phyloP scores from a whole-genome alignment of 1,284 basidiomycete species.

The Mycena sp. region DNA sequence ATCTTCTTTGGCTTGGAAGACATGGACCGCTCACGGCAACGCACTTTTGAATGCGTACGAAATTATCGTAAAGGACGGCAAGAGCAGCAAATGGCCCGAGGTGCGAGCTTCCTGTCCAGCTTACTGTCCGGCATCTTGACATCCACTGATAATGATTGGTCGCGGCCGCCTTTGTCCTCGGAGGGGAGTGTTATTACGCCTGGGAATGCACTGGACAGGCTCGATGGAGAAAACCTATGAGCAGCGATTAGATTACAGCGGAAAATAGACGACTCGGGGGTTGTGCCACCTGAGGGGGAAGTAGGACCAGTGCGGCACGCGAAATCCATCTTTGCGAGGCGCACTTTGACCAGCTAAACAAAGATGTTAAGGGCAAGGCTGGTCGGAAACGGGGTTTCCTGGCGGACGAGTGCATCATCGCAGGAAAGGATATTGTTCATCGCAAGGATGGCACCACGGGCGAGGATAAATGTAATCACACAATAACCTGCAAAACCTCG shows the following conservation, averaged over 20 bases:
- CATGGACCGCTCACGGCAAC: not conserved
- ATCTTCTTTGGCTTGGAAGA: not conserved
- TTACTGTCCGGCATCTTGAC: not conserved
- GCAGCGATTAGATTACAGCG: not conserved
- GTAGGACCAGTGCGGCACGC: conserved; percentile 1
- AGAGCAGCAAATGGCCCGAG: not conserved
- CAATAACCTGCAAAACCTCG: too few relatives aligned
- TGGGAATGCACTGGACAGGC: not conserved
- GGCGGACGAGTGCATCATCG: conserved; percentile 12
- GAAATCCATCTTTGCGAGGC: not conserved
- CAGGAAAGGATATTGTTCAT: too few relatives aligned
- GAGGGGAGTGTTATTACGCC: too few relatives aligned
- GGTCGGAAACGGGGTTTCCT: conserved; percentile 10
- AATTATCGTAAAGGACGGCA: not conserved
- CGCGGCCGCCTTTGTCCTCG: not conserved
- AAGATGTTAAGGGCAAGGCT: not conserved
- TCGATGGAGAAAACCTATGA: not conserved
- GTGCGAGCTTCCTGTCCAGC: too few relatives aligned
- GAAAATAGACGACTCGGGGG: not conserved
- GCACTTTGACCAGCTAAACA: not conserved
- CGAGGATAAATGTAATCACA: too few relatives aligned
- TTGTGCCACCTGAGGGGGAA: not conserved
- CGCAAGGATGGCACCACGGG: too few relatives aligned
- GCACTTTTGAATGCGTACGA: not conserved
- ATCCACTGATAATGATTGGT: not conserved